Base-by-base conservation (phyloP, 176 grass and related monocot species). In the Calamus simplicifolius region DNA sequence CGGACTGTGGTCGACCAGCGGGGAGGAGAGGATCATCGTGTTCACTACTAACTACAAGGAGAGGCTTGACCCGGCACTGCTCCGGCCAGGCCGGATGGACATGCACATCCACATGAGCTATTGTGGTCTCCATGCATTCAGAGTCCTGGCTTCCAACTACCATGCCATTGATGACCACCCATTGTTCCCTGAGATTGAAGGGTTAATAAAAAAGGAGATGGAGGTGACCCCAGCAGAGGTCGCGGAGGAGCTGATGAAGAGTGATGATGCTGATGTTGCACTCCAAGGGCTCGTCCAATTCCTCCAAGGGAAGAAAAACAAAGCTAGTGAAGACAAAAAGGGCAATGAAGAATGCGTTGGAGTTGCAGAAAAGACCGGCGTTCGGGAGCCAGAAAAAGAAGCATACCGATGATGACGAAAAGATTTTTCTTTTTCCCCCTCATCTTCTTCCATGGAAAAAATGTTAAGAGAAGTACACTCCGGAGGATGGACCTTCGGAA, bases 41-140 rank as follows among this genome's bases (percentile, higher is more conserved):
- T 89, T 96, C 61, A 96, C 86, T 1, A 96, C 86, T 29, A 96
- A 90, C 77, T 90, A 82, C 91, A 90, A 80, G 60, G 91, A 96
- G 27, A 76, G 74, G 63, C 83, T 96, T 0, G 91, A 96, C 53
- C 86, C 80, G 1, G 91, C 86, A 1, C 86, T 96, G 35, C 83
- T 89, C 52, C 80, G 83, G 17, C 86, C 91, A 0, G 91, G 86
- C 29, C 69, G 91, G 56, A 95, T 95, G 91, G 91, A 95, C 71
- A 82, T 95, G 86, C 91, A 95, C 63, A 79, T 90, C 56, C 91
- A 95, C 69, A 87, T 95, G 91, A 63, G 80, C 17, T 95, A 87
- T 72, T 95, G 90, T 71, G 75, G 66, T 50, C 76, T 80, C 0
- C 73, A 80, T 6, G 85, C 82, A 2, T 89, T 95, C 65, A 68